Percentiles rank a stretch among this genome's conserved stretches.
Conservation (phyloP, 495 filamentous ascomycete genomes). For the Parathielavia hyrcaniae region DNA sequence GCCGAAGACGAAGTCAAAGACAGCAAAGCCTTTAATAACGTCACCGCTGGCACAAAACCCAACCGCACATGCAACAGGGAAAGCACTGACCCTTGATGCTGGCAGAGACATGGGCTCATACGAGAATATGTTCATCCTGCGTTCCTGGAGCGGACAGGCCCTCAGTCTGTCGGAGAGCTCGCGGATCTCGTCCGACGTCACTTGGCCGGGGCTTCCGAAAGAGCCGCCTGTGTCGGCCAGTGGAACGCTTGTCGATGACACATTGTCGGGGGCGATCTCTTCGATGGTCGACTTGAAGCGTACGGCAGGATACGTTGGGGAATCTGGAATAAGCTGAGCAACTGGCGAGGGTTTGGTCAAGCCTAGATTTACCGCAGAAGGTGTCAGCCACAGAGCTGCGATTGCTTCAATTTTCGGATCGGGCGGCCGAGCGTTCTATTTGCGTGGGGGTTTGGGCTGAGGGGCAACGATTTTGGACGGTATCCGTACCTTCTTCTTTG, state of each 20-base stretch:
- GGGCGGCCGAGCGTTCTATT: not conserved
- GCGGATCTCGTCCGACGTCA: slow-evolving; percentile 58
- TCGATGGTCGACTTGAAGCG: slow-evolving; percentile 71
- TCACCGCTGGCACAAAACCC: not conserved
- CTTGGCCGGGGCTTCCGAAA: slow-evolving; percentile 32
- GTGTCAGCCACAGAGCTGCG: slow-evolving; percentile 12
- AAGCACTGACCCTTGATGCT: slow-evolving; percentile 66
- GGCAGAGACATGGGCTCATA: slow-evolving; percentile 86
- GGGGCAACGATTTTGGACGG: slow-evolving; percentile 20
- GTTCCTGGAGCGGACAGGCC: slow-evolving; percentile 67
- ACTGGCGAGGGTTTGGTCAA: slow-evolving; percentile 15
- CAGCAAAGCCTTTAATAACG: slow-evolving; percentile 1
- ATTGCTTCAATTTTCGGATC: slow-evolving; percentile 13
- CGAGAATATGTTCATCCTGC: slow-evolving; percentile 73
- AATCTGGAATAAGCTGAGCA: slow-evolving; percentile 8
- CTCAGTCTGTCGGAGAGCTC: slow-evolving; percentile 67
- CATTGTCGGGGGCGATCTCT: slow-evolving; percentile 61
- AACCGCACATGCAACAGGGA: not conserved
- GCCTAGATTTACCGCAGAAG: not conserved
- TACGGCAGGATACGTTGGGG: slow-evolving; percentile 47
- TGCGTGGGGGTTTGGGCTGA: slow-evolving; percentile 24
- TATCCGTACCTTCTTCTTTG: slow-evolving; percentile 16
- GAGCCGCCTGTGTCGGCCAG: slow-evolving; percentile 11
- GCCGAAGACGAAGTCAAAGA: slow-evolving; percentile 4
- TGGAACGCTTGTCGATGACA: slow-evolving; percentile 24